Conservation (phyloP, 2,329 filamentous ascomycete species). For the Colletotrichum neosansevieriae region DNA sequence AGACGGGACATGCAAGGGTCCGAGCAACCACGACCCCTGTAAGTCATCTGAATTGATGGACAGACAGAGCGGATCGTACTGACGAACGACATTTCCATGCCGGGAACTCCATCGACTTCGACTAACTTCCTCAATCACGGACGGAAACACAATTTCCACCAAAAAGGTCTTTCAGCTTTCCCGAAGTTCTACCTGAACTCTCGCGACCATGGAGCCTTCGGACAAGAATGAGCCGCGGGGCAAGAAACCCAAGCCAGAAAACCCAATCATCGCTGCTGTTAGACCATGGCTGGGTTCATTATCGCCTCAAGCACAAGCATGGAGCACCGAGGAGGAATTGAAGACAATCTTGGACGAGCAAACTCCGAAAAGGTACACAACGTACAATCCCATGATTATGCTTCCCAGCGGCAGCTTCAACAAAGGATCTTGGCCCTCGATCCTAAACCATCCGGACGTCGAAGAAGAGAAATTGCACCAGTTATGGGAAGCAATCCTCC, state of each 20-base stretch:
- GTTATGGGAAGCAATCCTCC: constrained; percentile 65
- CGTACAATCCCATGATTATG: constrained; percentile 72
- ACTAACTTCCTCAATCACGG: no score
- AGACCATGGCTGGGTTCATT: constrained; percentile 50
- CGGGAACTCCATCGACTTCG: no score
- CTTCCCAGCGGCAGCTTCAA: constrained; percentile 70
- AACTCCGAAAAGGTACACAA: constrained; percentile 69
- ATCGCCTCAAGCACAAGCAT: constrained; percentile 38
- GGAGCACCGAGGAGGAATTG: constrained; percentile 35
- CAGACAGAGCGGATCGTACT: not conserved
- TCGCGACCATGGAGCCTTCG: not conserved
- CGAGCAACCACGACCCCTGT: constrained; percentile 12
- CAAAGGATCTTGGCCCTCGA: constrained; percentile 52
- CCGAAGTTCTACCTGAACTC: no score
- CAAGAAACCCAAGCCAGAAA: constrained; percentile 48
- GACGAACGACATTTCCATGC: not conserved
- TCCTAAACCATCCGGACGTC: constrained; percentile 47
- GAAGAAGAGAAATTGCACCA: constrained; percentile 43
- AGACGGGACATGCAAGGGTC: constrained; percentile 16
- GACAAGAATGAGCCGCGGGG: constrained; percentile 38
- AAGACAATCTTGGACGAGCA: constrained; percentile 51
- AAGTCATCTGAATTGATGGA: constrained; percentile 12
- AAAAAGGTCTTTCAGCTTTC: no score
- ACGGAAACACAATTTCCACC: no score
- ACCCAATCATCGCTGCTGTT: constrained; percentile 53